Conservation (phyloP, 306 rosid species). For the peach (Prunus persica) region Prunus_persica_NCBIv2 NC_034010.1:29912501-29913000, state of each 20-base stretch:
- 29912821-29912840: background rate
- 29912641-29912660: background rate
- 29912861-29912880: conserved; percentile 5
- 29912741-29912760: background rate
- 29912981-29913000: conserved; percentile 88
- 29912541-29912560: background rate
- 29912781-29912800: background rate
- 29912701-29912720: background rate
- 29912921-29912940: conserved; percentile 59
- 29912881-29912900: conserved; percentile 30
- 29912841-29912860: background rate
- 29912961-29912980: conserved; percentile 71
- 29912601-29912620: background rate
- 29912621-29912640: background rate
- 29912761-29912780: background rate
- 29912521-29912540: too few relatives aligned
- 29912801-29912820: background rate
- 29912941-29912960: conserved; percentile 51
- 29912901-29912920: conserved; percentile 56
- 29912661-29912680: background rate
- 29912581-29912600: background rate
- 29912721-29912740: background rate
- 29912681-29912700: background rate
- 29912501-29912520: too few relatives aligned
- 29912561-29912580: too few relatives aligned